Evolutionary conservation across 148 eudicot genomes (phyloP), one percentile per base, ranked within the genome.

Genomic region (Nepenthes gracilis): DNA sequence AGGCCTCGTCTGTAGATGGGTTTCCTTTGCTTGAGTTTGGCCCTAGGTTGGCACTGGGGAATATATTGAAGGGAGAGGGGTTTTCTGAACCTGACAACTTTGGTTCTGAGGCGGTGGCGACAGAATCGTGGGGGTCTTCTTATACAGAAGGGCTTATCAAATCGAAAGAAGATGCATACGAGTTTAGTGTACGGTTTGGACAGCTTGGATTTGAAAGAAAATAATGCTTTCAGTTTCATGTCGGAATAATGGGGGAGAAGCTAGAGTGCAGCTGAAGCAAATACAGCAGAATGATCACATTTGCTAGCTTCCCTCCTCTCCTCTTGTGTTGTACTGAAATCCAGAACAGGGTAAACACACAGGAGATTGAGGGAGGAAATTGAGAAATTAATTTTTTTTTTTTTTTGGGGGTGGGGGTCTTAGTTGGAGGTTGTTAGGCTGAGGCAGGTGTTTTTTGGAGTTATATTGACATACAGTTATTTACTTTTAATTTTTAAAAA

Each of bases 201-300:
- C 49, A 83, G 75, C 76, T 75, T 88, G 77, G 69, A 71, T 69
- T 78, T 84, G 81, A 84, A 84, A 82, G 72, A 55, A 74, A 54
- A 56, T 63, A 70, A 65, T 47, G 67, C 64, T 70, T 73, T 33
- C 1, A 33, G 33, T 54, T 15, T 54, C 35, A 33, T 54, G 8
- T 15, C 15, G 6, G 4, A n/a, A n/a, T 10, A 12, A 50, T 50
- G 13, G 2, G 13, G 12, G 13, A 50, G 54, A 50, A 23, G 23
- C 23, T 23, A 50, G 54, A 12, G 54, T 50, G 54, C 15, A 2
- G 54, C 13, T 50, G 54, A 10, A n/a, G 54, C 54, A 40, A 40
- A 40, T 40, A 8, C 45, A 40, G 45, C 45, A 40, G 45, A 40
- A 8, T 1, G 8, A 8, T 40, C 8, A 40, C 8, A 3, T 40